Conservation (phyloP, 2,329 filamentous ascomycete genomes). For the Talaromyces rugulosus region DNA sequence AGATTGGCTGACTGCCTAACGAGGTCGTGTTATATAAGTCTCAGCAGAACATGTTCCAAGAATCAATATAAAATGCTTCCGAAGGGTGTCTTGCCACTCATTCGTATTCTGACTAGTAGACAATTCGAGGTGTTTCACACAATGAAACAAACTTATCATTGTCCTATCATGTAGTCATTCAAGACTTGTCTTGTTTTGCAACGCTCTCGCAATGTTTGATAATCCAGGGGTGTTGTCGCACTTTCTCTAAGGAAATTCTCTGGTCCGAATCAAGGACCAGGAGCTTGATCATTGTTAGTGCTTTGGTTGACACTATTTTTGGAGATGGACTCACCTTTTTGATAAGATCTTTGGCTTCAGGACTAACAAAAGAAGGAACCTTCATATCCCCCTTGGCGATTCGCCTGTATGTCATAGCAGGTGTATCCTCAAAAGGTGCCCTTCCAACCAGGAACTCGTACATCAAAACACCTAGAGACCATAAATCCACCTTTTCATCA, state of each 20-base stretch:
- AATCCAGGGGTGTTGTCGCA: constrained; percentile 91
- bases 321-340: constrained; percentile 59
- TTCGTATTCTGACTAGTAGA: too few relatives aligned
- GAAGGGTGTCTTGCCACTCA: too few relatives aligned
- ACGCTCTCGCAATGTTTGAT: constrained; percentile 70
- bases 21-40: too few relatives aligned
- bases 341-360: constrained; percentile 74
- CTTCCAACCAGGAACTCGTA: constrained; percentile 55
- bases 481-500: constrained; percentile 90
- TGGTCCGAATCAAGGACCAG: constrained; percentile 91
- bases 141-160: too few relatives aligned
- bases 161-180: too few relatives aligned
- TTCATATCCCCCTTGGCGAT: constrained; percentile 3
- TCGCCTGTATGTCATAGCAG: constrained; percentile 1
- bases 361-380: constrained; percentile 56
- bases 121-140: too few relatives aligned
- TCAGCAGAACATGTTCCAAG: too few relatives aligned
- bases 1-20: too few relatives aligned
- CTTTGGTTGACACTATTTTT: constrained; percentile 16
- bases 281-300: constrained; percentile 49
- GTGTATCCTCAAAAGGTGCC: constrained; percentile 6
- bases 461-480: constrained; percentile 80
- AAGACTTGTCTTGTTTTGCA: too few relatives aligned
- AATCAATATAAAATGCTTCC: too few relatives aligned
- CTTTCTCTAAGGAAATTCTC: constrained; percentile 80